These are phyloP conservation scores for Asterella californica DNA, from an alignment of 225 moss, liverwort and hornwort genomes.

Conservation along the genomic window DNA sequence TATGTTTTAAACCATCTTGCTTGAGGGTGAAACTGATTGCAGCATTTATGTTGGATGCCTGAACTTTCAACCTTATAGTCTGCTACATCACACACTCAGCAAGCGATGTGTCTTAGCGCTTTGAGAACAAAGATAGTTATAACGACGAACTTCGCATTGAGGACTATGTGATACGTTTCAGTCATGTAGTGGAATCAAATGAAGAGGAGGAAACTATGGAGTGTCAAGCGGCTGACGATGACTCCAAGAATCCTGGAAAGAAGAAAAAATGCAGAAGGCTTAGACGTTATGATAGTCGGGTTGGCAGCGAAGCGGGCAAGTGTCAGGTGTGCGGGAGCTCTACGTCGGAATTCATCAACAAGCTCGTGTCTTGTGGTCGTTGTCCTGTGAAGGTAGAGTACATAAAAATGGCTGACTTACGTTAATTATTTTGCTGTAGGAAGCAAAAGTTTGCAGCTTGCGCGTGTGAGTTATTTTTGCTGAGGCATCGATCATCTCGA, in stretches of 20 bases:
- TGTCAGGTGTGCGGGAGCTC: conserved; percentile 87
- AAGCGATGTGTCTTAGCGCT: background rate
- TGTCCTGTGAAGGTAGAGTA: conserved; percentile 83
- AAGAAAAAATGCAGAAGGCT: conserved; percentile 39
- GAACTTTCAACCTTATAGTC: background rate
- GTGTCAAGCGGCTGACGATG: conserved; percentile 40
- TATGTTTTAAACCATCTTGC: too few species aligned
- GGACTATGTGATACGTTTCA: background rate
- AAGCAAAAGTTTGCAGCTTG: background rate
- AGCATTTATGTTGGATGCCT: background rate
- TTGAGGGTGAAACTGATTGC: too few species aligned
- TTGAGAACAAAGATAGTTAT: background rate
- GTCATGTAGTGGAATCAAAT: conserved; percentile 11
- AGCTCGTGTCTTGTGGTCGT: conserved; percentile 67
- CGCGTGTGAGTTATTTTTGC: background rate
- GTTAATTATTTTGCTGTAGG: background rate
- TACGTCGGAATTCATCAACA: conserved; percentile 66
- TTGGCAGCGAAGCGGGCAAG: conserved; percentile 31
- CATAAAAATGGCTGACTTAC: background rate
- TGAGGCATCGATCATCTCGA: too few species aligned
- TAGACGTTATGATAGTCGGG: conserved; percentile 21
- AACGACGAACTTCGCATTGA: background rate
- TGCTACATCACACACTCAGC: background rate
- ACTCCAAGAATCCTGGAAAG: conserved; percentile 34
- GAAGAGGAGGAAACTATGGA: conserved; percentile 16